These are phyloP conservation scores for Iris pallida DNA, from an alignment of 116 monocot genomes.

Conservation along the genomic window DNA sequence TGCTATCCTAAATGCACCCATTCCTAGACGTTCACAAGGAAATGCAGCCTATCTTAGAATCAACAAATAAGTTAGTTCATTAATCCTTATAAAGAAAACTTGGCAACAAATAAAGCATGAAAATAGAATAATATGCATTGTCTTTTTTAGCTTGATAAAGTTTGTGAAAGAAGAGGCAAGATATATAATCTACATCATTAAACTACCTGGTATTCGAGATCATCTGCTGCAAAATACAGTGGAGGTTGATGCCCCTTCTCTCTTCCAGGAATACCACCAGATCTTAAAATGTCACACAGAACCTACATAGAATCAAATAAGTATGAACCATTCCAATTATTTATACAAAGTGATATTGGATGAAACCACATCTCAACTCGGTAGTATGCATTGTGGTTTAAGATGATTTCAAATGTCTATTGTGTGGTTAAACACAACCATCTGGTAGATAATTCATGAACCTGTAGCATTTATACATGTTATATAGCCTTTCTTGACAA, in stretches of 20 bases:
- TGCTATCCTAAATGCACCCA: slow-evolving; percentile 98
- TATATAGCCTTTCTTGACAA: too few relatives aligned
- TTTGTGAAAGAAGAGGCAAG: not conserved
- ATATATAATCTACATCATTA: not conserved
- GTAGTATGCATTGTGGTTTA: too few relatives aligned
- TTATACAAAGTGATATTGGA: not conserved
- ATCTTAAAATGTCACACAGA: slow-evolving; percentile 81
- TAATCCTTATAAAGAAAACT: not conserved
- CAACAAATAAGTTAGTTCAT: slow-evolving; percentile 10
- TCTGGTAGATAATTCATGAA: too few relatives aligned
- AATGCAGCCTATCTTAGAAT: slow-evolving; percentile 62
- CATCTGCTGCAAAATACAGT: slow-evolving; percentile 94
- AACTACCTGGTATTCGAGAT: slow-evolving; percentile 90
- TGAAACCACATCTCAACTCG: not conserved
- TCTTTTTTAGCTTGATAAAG: not conserved
- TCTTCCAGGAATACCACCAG: slow-evolving; percentile 77
- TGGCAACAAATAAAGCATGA: not conserved
- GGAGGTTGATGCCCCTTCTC: slow-evolving; percentile 70
- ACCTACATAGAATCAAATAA: slow-evolving; percentile 35
- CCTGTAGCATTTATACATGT: too few relatives aligned
- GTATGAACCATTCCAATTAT: not conserved
- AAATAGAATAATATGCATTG: not conserved
- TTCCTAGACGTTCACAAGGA: slow-evolving; percentile 88
- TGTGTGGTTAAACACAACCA: too few relatives aligned
- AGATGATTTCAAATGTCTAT: too few relatives aligned